Evolutionary conservation across 192 early-diverging fungal genomes (phyloP).

Genomic region (Backusella luteola): DNA sequence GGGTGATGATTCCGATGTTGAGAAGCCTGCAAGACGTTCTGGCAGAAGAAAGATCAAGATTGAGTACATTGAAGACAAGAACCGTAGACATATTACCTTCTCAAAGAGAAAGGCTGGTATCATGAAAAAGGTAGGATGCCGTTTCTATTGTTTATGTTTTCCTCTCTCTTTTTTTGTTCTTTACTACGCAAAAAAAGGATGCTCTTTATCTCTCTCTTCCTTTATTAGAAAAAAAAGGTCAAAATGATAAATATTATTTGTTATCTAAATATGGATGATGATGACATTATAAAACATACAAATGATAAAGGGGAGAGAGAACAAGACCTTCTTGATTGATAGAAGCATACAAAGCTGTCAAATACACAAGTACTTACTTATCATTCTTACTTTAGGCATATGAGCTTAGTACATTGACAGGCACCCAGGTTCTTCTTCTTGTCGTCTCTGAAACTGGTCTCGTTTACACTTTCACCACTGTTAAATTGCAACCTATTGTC

Average conservation of each 20-base stretch:
- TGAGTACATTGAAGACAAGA: slow-evolving; percentile 93
- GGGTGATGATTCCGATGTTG: slow-evolving; percentile 63
- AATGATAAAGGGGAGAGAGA: neutral
- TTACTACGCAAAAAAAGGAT: neutral
- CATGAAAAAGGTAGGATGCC: slow-evolving; percentile 85
- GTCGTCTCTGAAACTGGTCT: slow-evolving; percentile 95
- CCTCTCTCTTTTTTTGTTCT: neutral
- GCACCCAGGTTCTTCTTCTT: slow-evolving; percentile 89
- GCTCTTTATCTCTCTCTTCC: neutral
- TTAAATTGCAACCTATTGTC: slow-evolving; percentile 90
- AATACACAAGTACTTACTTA: slow-evolving; percentile 3
- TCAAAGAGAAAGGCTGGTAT: slow-evolving; percentile 95
- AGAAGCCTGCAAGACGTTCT: slow-evolving; percentile 64
- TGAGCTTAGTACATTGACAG: slow-evolving; percentile 90
- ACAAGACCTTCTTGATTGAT: neutral
- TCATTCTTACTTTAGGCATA: slow-evolving; percentile 60
- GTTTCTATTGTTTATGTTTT: neutral
- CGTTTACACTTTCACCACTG: slow-evolving; percentile 94
- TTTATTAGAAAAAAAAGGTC: neutral
- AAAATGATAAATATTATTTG: neutral
- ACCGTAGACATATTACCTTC: slow-evolving; percentile 91
- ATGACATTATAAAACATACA: neutral
- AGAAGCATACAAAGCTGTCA: neutral
- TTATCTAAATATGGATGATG: neutral
- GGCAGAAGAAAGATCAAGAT: slow-evolving; percentile 96